phyloP scores from a whole-genome alignment of 331 rosid species.

The Cydonia oblonga region DNA sequence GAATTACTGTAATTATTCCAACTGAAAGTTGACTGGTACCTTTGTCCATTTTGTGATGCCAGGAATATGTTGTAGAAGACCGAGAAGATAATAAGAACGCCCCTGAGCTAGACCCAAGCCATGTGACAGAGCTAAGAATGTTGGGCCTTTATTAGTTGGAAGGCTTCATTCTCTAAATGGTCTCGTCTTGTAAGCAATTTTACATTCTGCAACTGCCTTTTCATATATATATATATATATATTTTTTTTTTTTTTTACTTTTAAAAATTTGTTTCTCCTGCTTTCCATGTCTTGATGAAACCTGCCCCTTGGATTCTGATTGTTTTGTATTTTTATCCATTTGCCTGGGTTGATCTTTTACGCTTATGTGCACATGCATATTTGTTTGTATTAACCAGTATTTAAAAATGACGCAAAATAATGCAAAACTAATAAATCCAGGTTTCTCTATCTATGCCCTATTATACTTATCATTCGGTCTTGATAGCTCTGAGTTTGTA shows the following conservation, averaged over 20 bases:
- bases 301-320: not conserved
- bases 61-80: constrained; percentile 94
- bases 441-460: not conserved
- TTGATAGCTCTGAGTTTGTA: not conserved
- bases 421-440: not conserved
- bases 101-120: constrained; percentile 83
- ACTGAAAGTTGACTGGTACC: not conserved
- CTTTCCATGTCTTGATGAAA: not conserved
- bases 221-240: too few species aligned
- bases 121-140: constrained; percentile 79
- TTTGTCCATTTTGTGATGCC: not conserved
- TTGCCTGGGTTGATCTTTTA: not conserved
- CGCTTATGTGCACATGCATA: not conserved
- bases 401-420: not conserved
- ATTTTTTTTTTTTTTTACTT: not conserved
- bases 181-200: constrained; percentile 5
- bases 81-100: constrained; percentile 59
- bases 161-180: not conserved
- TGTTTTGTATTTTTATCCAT: not conserved
- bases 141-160: constrained; percentile 75
- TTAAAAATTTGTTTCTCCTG: not conserved
- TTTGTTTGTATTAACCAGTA: not conserved
- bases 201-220: constrained; percentile 2
- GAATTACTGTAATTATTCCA: not conserved
- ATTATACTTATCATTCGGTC: not conserved